Evolutionary conservation across 106 monocot genomes (phyloP).

Genomic region (Apostasia shenzhenica): DNA sequence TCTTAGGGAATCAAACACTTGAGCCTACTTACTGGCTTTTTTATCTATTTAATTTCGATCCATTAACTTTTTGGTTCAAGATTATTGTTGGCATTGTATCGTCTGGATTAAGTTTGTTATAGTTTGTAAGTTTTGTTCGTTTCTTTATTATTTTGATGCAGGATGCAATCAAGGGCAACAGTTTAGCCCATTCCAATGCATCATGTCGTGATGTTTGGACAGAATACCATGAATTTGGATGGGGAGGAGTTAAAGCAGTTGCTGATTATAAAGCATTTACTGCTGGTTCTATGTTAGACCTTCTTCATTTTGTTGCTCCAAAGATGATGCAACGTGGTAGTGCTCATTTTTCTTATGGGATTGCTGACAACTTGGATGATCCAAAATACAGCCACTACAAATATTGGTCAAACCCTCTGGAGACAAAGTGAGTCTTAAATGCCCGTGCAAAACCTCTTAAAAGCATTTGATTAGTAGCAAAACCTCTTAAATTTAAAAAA

Average conservation of each 20-base stretch:
- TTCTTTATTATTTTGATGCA: constrained; percentile 14
- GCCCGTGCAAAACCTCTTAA: neutral
- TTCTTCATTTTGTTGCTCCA: constrained; percentile 94
- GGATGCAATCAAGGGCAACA: constrained; percentile 78
- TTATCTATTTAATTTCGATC: too few species aligned
- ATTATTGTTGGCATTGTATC: too few species aligned
- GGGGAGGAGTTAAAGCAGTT: constrained; percentile 79
- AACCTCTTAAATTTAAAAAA: too few species aligned
- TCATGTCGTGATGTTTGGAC: constrained; percentile 90
- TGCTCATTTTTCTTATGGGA: constrained; percentile 92
- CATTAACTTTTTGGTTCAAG: too few species aligned
- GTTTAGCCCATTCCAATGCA: constrained; percentile 50
- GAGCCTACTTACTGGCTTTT: too few species aligned
- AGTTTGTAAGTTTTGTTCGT: too few species aligned
- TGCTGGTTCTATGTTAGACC: constrained; percentile 64
- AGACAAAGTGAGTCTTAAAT: constrained; percentile 63
- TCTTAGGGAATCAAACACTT: too few species aligned
- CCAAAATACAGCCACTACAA: constrained; percentile 82
- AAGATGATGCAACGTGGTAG: constrained; percentile 98
- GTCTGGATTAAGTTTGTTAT: too few species aligned
- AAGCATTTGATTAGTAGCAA: too few species aligned
- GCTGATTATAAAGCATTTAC: constrained; percentile 86
- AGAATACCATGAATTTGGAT: constrained; percentile 88
- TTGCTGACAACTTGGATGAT: constrained; percentile 93
- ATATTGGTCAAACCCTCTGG: constrained; percentile 99